phyloP scores from a whole-genome alignment of 2,329 filamentous ascomycete genomes.

The Ophiostoma montium region DNA sequence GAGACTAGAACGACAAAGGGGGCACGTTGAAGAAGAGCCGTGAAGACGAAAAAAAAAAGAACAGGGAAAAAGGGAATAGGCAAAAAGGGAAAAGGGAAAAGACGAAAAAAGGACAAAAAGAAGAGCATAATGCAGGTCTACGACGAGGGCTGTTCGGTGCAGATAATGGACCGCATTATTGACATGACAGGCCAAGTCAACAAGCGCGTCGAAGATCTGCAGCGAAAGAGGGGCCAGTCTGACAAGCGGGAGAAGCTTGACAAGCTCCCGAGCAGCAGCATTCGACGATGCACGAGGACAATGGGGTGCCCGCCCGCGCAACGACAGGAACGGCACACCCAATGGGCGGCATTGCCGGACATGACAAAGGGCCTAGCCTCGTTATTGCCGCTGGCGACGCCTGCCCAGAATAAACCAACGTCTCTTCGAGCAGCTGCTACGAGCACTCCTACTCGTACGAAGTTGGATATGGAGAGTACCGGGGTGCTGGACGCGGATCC shows the following conservation, averaged over 20 bases:
- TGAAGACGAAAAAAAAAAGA: not conserved
- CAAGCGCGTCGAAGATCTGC: not conserved
- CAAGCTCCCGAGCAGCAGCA: not conserved
- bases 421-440: not conserved
- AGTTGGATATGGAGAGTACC: not conserved
- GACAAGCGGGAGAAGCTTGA: not conserved
- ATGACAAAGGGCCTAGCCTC: too few relatives aligned
- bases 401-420: not conserved
- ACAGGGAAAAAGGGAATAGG: not conserved
- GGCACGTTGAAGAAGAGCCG: not conserved
- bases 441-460: not conserved
- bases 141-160: conserved; percentile 1
- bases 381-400: too few relatives aligned
- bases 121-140: not conserved
- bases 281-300: not conserved
- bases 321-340: too few relatives aligned
- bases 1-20: not conserved
- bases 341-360: not conserved
- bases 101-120: not conserved
- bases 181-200: not conserved
- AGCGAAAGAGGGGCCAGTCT: not conserved
- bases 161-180: conserved; percentile 3
- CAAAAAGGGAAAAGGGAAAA: not conserved
- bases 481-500: conserved; percentile 6
- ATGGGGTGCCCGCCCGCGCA: too few relatives aligned